phyloP scores from a whole-genome alignment of 2,329 filamentous ascomycete species.

The Cordyceps tenuipes region DNA sequence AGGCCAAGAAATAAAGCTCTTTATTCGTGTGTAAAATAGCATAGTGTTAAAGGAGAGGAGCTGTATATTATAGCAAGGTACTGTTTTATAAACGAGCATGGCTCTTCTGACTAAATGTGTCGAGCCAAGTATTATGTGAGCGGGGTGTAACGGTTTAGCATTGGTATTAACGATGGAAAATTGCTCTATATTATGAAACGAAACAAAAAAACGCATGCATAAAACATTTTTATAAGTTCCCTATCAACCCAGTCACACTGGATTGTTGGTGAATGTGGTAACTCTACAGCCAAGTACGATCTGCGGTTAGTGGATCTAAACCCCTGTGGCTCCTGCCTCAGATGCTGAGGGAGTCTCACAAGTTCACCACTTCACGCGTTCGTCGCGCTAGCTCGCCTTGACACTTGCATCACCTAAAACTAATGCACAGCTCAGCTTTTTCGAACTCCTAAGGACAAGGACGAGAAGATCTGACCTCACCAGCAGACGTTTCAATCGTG shows the following conservation, averaged over 20 bases:
- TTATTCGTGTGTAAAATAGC: background rate
- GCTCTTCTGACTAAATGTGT: background rate
- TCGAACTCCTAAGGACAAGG: no score
- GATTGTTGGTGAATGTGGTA: background rate
- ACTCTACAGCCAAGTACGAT: background rate
- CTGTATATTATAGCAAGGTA: slow-evolving; percentile 5
- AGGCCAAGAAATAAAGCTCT: slow-evolving; percentile 21
- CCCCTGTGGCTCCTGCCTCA: no score
- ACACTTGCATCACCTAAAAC: no score
- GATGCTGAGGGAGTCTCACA: no score
- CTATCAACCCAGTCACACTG: background rate
- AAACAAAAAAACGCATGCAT: no score
- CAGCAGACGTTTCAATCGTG: no score
- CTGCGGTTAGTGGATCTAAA: background rate
- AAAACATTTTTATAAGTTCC: background rate
- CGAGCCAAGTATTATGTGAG: no score
- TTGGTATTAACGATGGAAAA: no score
- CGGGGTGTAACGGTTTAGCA: no score
- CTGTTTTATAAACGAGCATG: background rate
- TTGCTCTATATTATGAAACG: no score
- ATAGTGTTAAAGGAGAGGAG: background rate
- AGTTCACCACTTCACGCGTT: background rate
- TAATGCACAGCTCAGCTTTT: no score
- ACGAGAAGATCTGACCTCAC: no score
- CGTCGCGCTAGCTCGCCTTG: background rate